Evolutionary conservation across 257 asterid genomes (phyloP).

Genomic region (Lithospermum erythrorhizon): DNA sequence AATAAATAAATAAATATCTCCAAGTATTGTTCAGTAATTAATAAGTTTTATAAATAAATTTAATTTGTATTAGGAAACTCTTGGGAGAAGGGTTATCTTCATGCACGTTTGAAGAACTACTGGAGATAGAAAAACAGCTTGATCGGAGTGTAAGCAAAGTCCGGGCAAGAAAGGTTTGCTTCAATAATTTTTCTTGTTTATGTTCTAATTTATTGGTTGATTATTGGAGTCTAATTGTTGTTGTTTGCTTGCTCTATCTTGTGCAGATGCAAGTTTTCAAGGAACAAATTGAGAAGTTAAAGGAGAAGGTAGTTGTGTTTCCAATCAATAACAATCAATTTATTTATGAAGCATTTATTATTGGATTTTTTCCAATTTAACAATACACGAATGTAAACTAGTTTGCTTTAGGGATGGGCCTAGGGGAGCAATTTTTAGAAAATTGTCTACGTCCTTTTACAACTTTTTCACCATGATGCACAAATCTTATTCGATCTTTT

Average conservation of each 20-base stretch:
- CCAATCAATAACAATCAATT: neutral
- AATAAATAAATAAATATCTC: neutral
- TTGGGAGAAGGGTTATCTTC: constrained; percentile 68
- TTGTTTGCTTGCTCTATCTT: neutral
- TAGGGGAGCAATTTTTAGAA: no score
- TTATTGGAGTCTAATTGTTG: neutral
- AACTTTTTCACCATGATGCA: no score
- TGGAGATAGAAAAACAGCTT: constrained; percentile 64
- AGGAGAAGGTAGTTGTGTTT: constrained; percentile 47
- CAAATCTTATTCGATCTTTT: no score
- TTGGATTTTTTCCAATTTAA: no score
- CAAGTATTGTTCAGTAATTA: no score
- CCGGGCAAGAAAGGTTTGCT: constrained; percentile 62
- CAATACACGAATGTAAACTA: no score
- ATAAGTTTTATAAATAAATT: neutral
- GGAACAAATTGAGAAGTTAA: constrained; percentile 61
- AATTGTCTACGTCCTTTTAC: no score
- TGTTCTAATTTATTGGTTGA: neutral
- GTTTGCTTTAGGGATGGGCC: no score
- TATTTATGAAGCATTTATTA: neutral
- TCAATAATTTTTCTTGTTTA: no score
- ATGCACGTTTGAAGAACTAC: constrained; percentile 66
- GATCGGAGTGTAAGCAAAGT: constrained; percentile 58
- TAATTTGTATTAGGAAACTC: constrained; percentile 39
- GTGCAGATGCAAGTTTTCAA: constrained; percentile 62